phyloP scores from a whole-genome alignment of 352 stramenopile genomes.

The Aphanomyces invadans region DNA sequence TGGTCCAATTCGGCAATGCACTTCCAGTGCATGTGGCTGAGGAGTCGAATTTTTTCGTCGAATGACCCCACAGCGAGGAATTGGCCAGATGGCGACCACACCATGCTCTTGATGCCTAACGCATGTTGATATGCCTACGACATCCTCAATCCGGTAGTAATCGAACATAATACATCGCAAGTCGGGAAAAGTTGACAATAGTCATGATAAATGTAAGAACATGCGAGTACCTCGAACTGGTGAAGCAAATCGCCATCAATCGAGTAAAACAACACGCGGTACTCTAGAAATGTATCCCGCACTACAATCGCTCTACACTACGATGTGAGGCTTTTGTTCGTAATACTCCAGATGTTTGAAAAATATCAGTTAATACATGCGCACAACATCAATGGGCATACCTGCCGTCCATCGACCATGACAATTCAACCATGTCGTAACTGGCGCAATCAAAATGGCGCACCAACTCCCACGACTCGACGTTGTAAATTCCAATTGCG shows the following conservation, averaged over 20 bases:
- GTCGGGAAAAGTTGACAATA: too few species aligned
- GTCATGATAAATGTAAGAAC: too few species aligned
- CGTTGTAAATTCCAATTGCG: slow-evolving; percentile 69
- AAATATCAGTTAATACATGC: slow-evolving; percentile 4
- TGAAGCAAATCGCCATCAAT: slow-evolving; percentile 48
- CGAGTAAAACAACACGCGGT: slow-evolving; percentile 62
- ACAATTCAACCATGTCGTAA: slow-evolving; percentile 71
- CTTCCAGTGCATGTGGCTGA: slow-evolving; percentile 75
- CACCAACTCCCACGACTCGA: slow-evolving; percentile 61
- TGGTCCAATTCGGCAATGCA: slow-evolving; percentile 67
- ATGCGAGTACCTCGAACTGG: slow-evolving; percentile 60
- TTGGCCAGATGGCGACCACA: slow-evolving; percentile 68
- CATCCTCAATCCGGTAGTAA: too few species aligned
- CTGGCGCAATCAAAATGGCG: slow-evolving; percentile 63
- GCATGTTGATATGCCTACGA: slow-evolving; percentile 74
- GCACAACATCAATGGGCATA: slow-evolving; percentile 25
- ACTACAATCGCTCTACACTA: slow-evolving; percentile 55
- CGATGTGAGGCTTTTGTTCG: too few species aligned
- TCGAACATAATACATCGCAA: too few species aligned
- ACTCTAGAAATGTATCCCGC: slow-evolving; percentile 65
- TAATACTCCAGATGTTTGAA: too few species aligned
- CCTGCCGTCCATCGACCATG: slow-evolving; percentile 61
- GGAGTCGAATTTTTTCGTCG: slow-evolving; percentile 62
- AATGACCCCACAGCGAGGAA: slow-evolving; percentile 74
- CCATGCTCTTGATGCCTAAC: slow-evolving; percentile 58